phyloP scores from a whole-genome alignment of 2,329 filamentous ascomycete species.

The Graphium sp. region DNA sequence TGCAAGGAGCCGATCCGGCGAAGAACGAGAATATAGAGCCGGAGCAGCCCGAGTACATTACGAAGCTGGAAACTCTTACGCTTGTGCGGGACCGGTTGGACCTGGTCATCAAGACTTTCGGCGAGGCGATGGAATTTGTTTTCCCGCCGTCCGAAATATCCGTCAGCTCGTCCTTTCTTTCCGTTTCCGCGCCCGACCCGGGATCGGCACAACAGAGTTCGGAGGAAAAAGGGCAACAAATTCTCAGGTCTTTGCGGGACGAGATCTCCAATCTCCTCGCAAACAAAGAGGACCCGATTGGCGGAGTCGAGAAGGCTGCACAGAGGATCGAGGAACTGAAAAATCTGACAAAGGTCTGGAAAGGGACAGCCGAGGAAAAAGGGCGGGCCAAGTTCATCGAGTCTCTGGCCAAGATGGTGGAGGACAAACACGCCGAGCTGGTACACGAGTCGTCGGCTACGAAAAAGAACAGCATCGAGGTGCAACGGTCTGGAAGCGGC shows the following conservation, averaged over 20 bases:
- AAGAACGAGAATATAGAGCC: constrained; percentile 7
- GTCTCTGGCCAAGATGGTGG: constrained; percentile 61
- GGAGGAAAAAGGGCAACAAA: constrained; percentile 75
- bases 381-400: constrained; percentile 71
- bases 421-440: constrained; percentile 48
- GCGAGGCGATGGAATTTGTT: constrained; percentile 89
- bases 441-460: constrained; percentile 31
- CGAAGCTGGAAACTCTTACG: constrained; percentile 65
- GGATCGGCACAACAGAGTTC: constrained; percentile 46
- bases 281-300: constrained; percentile 35
- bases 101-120: constrained; percentile 78
- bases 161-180: constrained; percentile 71
- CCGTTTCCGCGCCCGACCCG: constrained; percentile 71
- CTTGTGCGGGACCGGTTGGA: constrained; percentile 74
- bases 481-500: constrained; percentile 12
- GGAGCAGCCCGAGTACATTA: constrained; percentile 50
- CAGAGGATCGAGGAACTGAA: constrained; percentile 62
- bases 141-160: constrained; percentile 78
- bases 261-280: constrained; percentile 57
- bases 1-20: not conserved
- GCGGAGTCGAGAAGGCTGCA: constrained; percentile 58
- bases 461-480: constrained; percentile 16
- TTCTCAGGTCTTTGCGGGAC: constrained; percentile 50
- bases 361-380: constrained; percentile 88
- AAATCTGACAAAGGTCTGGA: constrained; percentile 69